Evolutionary conservation across 179 eudicot genomes (phyloP), one percentile per base, ranked within the genome.

Genomic region (Silene vulgaris): DNA sequence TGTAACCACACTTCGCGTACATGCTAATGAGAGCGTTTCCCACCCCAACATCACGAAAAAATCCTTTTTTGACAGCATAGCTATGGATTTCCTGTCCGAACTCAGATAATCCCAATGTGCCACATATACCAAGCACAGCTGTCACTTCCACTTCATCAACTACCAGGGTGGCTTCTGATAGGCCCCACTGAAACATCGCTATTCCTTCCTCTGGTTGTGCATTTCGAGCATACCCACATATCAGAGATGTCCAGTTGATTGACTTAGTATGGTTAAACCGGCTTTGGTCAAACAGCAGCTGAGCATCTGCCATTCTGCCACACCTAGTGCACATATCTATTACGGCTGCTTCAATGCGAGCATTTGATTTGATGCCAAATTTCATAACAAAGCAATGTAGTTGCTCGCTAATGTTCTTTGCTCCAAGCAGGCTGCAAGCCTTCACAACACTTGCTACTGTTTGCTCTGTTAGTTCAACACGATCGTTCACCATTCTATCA

Each of bases 301-400:
- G 87, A 61, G 98, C 98, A 84, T 89, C 91, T 5, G 43, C 74
- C 85, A 92, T 87, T 74, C 91, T 86, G 75, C 84, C 89, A 79
- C 98, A 92, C 85, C 88, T 88, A 16, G 97, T 88, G 79, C 82
- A 90, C 97, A 90, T 92, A 80, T 94, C 91, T 52, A 94, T 78
- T 72, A 94, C 77, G 7, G 97, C 90, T 35, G 94, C 79, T 83
- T 88, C 90, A 60, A 89, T 79, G 74, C 28, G 68, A 56, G 82
- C 84, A 83, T 90, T 88, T 32, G 80, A 69, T 69, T 77, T 80
- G 50, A 77, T 78, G 75, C 94, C 91, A 77, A 86, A 86, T 81
- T 94, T 94, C 50, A 89, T 43, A 64, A 87, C 85, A 82, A 94
- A 94, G 20, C 89, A 89, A 78, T 89, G 95, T 54, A 94, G 50